Evolutionary conservation across 2,329 filamentous ascomycete species (phyloP).

Genomic region (Stagonosporopsis vannaccii): DNA sequence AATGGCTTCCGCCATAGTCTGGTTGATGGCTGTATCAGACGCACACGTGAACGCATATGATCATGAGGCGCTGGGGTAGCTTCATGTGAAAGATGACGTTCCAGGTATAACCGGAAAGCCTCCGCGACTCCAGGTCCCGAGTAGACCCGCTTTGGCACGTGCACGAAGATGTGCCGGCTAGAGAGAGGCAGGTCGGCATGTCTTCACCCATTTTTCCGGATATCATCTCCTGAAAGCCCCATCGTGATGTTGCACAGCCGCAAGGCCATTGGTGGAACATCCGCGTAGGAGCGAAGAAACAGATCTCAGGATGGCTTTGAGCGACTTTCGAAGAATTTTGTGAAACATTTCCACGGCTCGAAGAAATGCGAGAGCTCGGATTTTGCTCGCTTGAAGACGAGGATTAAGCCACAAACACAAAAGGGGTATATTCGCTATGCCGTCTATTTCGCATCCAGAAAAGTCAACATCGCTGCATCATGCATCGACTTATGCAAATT

Average conservation of each 20-base stretch:
- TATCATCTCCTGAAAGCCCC: constrained; percentile 16
- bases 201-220: constrained; percentile 19
- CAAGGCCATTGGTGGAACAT: constrained; percentile 16
- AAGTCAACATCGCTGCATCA: constrained; percentile 4
- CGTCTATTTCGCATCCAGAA: constrained; percentile 14
- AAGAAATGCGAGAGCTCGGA: not conserved
- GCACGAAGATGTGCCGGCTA: constrained; percentile 29
- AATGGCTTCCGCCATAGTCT: constrained; percentile 12
- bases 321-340: not conserved
- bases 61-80: not conserved
- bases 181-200: constrained; percentile 11
- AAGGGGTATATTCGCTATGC: constrained; percentile 35
- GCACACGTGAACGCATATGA: constrained; percentile 10
- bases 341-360: constrained; percentile 8
- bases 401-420: constrained; percentile 11
- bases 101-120: constrained; percentile 28
- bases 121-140: constrained; percentile 30
- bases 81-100: constrained; percentile 49
- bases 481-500: constrained; percentile 40
- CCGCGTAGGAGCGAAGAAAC: constrained; percentile 1
- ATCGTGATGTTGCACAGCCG: constrained; percentile 2
- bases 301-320: constrained; percentile 8
- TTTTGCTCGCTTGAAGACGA: not conserved
- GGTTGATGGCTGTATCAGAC: not conserved
- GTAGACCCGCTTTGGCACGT: constrained; percentile 29